Evolutionary conservation across 768 basidiomycete species (phyloP).

Genomic region (Lactarius hengduanensis): DNA sequence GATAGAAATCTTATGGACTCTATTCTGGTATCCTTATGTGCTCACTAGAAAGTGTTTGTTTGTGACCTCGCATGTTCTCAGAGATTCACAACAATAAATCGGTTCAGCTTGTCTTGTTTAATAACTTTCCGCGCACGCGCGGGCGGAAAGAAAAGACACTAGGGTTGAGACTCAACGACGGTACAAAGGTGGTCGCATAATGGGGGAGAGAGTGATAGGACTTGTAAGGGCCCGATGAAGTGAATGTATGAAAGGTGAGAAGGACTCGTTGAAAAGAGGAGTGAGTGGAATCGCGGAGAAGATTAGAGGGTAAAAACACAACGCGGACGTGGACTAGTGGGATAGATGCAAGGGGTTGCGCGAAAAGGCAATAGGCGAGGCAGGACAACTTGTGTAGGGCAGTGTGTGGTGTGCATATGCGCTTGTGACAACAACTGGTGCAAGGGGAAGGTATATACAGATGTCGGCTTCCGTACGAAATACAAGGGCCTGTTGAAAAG

Average conservation of each 20-base stretch:
- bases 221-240: neutral
- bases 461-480: constrained; percentile 2
- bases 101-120: neutral
- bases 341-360: neutral
- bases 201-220: neutral
- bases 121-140: neutral
- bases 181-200: neutral
- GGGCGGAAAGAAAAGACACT: neutral
- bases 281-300: neutral
- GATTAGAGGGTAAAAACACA: neutral
- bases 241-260: neutral
- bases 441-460: constrained; percentile 6
- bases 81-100: constrained; percentile 10
- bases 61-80: neutral
- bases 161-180: neutral
- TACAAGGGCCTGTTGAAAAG: constrained; percentile 7
- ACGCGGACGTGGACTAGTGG: neutral
- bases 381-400: neutral
- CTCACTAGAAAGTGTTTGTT: neutral
- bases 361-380: neutral
- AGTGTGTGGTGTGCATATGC: neutral
- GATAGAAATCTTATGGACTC: constrained; percentile 7
- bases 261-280: neutral
- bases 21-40: constrained; percentile 4
- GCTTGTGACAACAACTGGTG: constrained; percentile 2